Evolutionary conservation across 2,329 filamentous ascomycete species (phyloP).

Genomic region (Fusarium paranaense): DNA sequence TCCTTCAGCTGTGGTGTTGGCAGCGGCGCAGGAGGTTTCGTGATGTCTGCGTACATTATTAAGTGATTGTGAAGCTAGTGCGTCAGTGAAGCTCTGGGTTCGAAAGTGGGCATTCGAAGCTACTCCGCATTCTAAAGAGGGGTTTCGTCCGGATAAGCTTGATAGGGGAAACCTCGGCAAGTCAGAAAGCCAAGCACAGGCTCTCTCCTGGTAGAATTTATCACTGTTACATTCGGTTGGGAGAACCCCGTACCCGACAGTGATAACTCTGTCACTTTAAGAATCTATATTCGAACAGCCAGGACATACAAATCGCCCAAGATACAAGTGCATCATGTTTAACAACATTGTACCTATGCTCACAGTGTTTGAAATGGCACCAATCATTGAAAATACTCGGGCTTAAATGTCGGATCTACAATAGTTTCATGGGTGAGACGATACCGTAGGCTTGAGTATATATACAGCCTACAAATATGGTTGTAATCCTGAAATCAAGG

Average conservation of each 20-base stretch:
- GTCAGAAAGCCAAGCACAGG: neutral
- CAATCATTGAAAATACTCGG: neutral
- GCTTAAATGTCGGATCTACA: neutral
- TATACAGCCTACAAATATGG: slow-evolving; percentile 42
- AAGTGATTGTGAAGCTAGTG: neutral
- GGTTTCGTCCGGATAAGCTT: neutral
- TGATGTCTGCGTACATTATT: slow-evolving; percentile 42
- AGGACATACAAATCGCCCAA: neutral
- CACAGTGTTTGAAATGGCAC: neutral
- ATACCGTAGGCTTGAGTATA: slow-evolving; percentile 30
- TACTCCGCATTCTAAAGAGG: neutral
- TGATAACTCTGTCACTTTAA: neutral
- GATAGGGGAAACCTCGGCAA: neutral
- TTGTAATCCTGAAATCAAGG: slow-evolving; percentile 38
- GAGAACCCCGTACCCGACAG: neutral
- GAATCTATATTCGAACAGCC: neutral
- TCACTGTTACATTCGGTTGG: neutral
- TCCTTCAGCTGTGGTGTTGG: slow-evolving; percentile 31
- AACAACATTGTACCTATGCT: neutral
- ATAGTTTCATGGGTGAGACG: neutral
- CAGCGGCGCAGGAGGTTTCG: slow-evolving; percentile 37
- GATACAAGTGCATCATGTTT: neutral
- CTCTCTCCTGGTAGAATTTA: neutral
- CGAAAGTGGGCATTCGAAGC: neutral
- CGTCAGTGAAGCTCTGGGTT: neutral